These are phyloP conservation scores for Cladophialophora carrionii DNA, from an alignment of 2,329 filamentous ascomycete species.

Conservation along the genomic window DNA sequence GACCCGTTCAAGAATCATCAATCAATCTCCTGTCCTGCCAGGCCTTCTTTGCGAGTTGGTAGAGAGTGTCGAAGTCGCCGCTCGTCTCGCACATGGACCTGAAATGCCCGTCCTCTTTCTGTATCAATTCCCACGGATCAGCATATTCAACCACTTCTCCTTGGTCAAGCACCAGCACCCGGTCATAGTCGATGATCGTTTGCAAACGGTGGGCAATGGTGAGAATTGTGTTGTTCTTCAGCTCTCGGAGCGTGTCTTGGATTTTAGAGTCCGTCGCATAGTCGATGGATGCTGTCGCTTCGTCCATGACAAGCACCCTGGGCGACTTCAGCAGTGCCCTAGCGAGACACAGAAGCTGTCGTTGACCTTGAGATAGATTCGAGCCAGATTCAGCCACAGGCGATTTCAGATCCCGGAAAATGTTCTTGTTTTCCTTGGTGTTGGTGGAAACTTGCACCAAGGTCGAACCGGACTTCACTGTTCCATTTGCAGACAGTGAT, in stretches of 20 bases:
- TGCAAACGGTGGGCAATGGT: slow-evolving; percentile 95
- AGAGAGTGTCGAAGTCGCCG: slow-evolving; percentile 63
- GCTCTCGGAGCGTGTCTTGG: slow-evolving; percentile 91
- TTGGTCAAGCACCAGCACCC: slow-evolving; percentile 91
- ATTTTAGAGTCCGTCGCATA: slow-evolving; percentile 96
- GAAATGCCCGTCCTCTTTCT: slow-evolving; percentile 69
- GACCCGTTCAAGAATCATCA: slow-evolving; percentile 43
- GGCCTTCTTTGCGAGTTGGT: slow-evolving; percentile 58
- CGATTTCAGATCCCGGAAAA: slow-evolving; percentile 85
- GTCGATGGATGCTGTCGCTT: slow-evolving; percentile 96
- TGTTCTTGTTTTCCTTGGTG: slow-evolving; percentile 76
- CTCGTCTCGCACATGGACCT: slow-evolving; percentile 70
- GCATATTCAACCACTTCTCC: slow-evolving; percentile 85
- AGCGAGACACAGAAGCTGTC: slow-evolving; percentile 90
- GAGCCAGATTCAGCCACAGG: slow-evolving; percentile 85
- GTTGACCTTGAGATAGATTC: slow-evolving; percentile 93
- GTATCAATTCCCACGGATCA: slow-evolving; percentile 82
- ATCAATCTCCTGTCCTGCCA: slow-evolving; percentile 53
- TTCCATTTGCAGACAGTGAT: slow-evolving; percentile 35
- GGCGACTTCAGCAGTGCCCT: slow-evolving; percentile 89
- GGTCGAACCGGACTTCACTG: slow-evolving; percentile 35
- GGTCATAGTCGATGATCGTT: slow-evolving; percentile 98
- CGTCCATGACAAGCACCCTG: slow-evolving; percentile 97
- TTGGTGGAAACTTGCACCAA: slow-evolving; percentile 35
- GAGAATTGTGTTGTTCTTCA: slow-evolving; percentile 84